A percentile compares a stretch with the other conserved stretches of the same genome.
These are phyloP conservation scores for Aureobasidium leucospermi DNA, from an alignment of 2,329 filamentous ascomycete species.

Conservation along the genomic window DNA sequence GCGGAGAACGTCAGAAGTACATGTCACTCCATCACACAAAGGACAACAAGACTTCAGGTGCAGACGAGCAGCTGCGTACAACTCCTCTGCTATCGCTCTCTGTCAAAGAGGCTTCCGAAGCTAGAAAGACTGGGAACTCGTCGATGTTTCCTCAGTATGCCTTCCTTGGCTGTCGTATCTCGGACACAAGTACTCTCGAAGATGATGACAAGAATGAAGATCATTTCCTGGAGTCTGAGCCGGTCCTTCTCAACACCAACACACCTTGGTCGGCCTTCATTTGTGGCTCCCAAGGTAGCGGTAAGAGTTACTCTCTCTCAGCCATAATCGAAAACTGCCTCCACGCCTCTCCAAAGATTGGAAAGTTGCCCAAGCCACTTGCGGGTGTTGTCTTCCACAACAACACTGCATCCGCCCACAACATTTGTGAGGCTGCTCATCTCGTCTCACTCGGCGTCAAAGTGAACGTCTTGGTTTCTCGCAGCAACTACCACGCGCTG, in stretches of 20 bases:
- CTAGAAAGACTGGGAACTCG: background rate
- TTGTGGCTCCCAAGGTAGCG: conserved; percentile 56
- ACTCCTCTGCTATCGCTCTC: conserved; percentile 3
- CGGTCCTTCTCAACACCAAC: conserved; percentile 46
- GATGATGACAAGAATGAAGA: conserved; percentile 13
- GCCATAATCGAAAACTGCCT: conserved; percentile 56
- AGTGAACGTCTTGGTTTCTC: conserved; percentile 46
- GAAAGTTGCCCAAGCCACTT: conserved; percentile 43
- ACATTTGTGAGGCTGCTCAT: conserved; percentile 52
- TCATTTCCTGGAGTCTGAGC: conserved; percentile 16
- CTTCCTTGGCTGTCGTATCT: conserved; percentile 21
- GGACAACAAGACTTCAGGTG: background rate
- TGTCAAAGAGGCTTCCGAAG: background rate
- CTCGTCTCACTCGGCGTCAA: conserved; percentile 42
- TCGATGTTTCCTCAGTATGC: conserved; percentile 20
- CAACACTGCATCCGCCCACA: conserved; percentile 42
- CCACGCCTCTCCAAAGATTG: conserved; percentile 34
- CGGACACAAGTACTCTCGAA: background rate
- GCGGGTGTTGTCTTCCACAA: conserved; percentile 55
- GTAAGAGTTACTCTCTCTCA: conserved; percentile 54
- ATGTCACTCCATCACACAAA: background rate
- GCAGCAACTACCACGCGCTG: conserved; percentile 40
- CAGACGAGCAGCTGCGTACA: conserved; percentile 6
- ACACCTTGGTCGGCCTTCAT: conserved; percentile 54
- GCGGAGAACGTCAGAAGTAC: background rate